Conservation (phyloP, 345 rosid species). For the Pistacia atlantica region DNA sequence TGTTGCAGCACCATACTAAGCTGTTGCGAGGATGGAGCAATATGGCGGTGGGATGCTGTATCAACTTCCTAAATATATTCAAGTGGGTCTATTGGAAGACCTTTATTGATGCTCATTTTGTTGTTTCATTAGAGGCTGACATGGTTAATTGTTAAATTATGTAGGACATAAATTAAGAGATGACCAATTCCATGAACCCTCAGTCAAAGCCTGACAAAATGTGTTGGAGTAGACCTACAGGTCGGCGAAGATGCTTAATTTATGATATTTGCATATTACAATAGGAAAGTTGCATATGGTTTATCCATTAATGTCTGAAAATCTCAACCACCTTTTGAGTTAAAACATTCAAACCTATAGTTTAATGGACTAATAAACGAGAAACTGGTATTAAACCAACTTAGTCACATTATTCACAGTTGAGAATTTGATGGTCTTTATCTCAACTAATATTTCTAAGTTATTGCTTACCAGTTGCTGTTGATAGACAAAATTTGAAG, state of each 20-base stretch:
- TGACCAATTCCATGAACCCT: neutral
- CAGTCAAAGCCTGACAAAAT: neutral
- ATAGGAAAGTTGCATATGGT: neutral
- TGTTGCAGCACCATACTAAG: conserved; percentile 84
- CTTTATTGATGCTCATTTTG: neutral
- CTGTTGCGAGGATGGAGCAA: conserved; percentile 92
- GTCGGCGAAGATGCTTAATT: neutral
- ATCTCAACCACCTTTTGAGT: neutral
- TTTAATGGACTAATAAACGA: no score
- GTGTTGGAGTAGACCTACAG: neutral
- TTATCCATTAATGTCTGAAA: no score
- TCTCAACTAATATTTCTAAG: no score
- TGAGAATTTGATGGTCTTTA: no score
- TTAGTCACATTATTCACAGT: no score
- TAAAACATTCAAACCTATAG: neutral
- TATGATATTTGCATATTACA: neutral
- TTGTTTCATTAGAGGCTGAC: neutral
- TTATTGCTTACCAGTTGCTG: no score
- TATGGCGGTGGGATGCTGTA: conserved; percentile 91
- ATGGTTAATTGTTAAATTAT: neutral
- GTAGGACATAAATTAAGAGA: conserved; percentile 7
- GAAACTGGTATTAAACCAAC: no score
- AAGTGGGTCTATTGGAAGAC: neutral
- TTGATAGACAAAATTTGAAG: no score
- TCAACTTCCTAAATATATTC: conserved; percentile 29